Conservation (phyloP, 345 rosid genomes). For the Eutrema japonicum region DNA sequence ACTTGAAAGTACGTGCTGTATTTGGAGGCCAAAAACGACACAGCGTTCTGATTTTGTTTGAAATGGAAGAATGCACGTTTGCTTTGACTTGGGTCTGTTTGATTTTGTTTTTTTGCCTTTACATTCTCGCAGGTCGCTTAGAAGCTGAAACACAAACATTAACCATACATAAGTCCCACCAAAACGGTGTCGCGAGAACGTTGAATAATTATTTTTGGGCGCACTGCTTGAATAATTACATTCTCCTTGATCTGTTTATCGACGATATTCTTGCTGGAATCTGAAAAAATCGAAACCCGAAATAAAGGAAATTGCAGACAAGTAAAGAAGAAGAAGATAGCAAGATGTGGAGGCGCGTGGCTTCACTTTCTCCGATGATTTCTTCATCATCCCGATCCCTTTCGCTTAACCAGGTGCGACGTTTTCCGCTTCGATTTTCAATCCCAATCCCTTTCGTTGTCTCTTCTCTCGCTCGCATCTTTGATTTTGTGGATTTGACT, state of each 20-base stretch:
- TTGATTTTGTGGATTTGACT: background rate
- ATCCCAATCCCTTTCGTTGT: slow-evolving; percentile 21
- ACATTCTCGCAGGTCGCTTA: slow-evolving; percentile 27
- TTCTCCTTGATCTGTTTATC: slow-evolving; percentile 44
- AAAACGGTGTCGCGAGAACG: slow-evolving; percentile 42
- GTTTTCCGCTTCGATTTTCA: slow-evolving; percentile 1
- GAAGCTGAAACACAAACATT: slow-evolving; percentile 5
- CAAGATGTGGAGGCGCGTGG: slow-evolving; percentile 83
- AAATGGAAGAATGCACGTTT: slow-evolving; percentile 21
- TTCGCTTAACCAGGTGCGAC: slow-evolving; percentile 51
- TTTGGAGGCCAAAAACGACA: slow-evolving; percentile 27
- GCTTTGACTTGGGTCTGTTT: background rate
- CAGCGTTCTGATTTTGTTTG: background rate
- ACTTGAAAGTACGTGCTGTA: slow-evolving; percentile 27
- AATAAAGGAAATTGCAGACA: slow-evolving; percentile 13
- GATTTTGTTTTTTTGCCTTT: background rate
- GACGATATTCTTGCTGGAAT: slow-evolving; percentile 46
- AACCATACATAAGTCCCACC: slow-evolving; percentile 24
- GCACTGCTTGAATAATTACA: slow-evolving; percentile 37
- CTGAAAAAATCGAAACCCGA: slow-evolving; percentile 13
- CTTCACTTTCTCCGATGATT: slow-evolving; percentile 61
- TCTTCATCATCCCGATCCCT: slow-evolving; percentile 57
- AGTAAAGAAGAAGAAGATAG: slow-evolving; percentile 7
- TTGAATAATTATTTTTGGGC: slow-evolving; percentile 26
- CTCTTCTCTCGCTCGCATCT: background rate